phyloP scores from a whole-genome alignment of 2,329 filamentous ascomycete species.

The Stagonosporopsis tanaceti region DNA sequence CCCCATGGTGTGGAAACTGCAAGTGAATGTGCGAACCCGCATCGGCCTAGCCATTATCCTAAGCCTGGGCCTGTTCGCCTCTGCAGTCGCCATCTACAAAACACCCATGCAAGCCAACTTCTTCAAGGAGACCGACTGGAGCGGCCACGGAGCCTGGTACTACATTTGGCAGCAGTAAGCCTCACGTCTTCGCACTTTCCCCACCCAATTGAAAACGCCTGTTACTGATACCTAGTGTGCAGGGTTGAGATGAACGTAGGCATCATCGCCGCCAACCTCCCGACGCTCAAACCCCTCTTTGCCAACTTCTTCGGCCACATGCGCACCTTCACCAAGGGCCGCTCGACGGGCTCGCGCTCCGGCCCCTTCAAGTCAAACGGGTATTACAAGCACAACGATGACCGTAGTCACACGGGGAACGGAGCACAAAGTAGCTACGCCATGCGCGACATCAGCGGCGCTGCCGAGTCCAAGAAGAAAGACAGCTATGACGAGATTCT shows the following conservation, averaged over 20 bases:
- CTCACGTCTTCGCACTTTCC: background rate
- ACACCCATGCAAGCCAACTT: conserved; percentile 41
- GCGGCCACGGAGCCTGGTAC: conserved; percentile 34
- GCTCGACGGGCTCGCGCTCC: conserved; percentile 17
- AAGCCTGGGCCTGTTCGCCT: conserved; percentile 48
- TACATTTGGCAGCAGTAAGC: conserved; percentile 40
- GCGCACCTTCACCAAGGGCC: conserved; percentile 30
- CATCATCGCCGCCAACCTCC: conserved; percentile 42
- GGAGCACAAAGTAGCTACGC: conserved; percentile 11
- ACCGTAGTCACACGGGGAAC: background rate
- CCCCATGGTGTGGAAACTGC: conserved; percentile 53
- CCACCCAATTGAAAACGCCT: conserved; percentile 5
- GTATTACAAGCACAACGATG: conserved; percentile 26
- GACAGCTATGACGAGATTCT: conserved; percentile 24
- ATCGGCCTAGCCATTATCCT: conserved; percentile 46
- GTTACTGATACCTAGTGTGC: conserved; percentile 30
- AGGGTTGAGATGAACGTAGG: conserved; percentile 44
- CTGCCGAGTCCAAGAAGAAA: conserved; percentile 7
- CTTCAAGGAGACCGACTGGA: conserved; percentile 39
- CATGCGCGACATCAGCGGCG: conserved; percentile 25
- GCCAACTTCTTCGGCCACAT: conserved; percentile 34
- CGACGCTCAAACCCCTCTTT: conserved; percentile 40
- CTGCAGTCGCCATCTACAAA: conserved; percentile 33
- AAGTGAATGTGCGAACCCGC: conserved; percentile 53
- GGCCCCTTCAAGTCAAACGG: conserved; percentile 29